These are phyloP conservation scores for Glonium stellatum DNA, from an alignment of 495 filamentous ascomycete genomes.

Conservation along the genomic window DNA sequence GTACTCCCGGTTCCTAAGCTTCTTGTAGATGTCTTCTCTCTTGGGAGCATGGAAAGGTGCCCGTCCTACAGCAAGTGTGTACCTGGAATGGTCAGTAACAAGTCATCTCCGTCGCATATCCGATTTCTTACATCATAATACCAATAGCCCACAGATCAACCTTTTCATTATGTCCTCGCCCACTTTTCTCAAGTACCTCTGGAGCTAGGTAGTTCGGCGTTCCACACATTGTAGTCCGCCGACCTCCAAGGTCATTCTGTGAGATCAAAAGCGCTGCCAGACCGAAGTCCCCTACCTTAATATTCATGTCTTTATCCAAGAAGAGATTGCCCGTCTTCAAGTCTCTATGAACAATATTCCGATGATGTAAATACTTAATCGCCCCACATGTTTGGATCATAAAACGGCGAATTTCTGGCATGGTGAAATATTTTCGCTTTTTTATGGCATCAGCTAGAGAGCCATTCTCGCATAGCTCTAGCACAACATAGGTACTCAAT, in stretches of 20 bases:
- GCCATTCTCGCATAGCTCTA: constrained; percentile 91
- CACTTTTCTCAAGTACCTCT: constrained; percentile 82
- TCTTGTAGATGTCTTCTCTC: constrained; percentile 41
- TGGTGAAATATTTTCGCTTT: constrained; percentile 72
- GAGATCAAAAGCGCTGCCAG: constrained; percentile 87
- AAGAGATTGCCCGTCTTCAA: constrained; percentile 98
- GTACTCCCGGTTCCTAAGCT: constrained; percentile 36
- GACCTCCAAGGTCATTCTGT: constrained; percentile 67
- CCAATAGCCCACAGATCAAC: constrained; percentile 97
- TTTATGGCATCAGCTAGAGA: constrained; percentile 99
- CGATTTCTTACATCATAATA: constrained; percentile 71
- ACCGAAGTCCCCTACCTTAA: constrained; percentile 97
- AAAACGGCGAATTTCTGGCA: constrained; percentile 86
- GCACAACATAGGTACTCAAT: constrained; percentile 81
- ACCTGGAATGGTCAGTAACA: constrained; percentile 21
- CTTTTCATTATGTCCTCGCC: constrained; percentile 81
- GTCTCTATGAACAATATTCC: constrained; percentile 93
- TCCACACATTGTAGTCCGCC: constrained; percentile 81
- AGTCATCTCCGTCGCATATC: not conserved
- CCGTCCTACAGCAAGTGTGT: constrained; percentile 39
- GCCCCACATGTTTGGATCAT: constrained; percentile 91
- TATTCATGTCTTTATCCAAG: constrained; percentile 90
- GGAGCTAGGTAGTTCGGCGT: constrained; percentile 98
- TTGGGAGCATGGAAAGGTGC: constrained; percentile 40
- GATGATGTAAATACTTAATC: constrained; percentile 92